Evolutionary conservation across 106 monocot species (phyloP).

Genomic region (Xerophyta viscosa): DNA sequence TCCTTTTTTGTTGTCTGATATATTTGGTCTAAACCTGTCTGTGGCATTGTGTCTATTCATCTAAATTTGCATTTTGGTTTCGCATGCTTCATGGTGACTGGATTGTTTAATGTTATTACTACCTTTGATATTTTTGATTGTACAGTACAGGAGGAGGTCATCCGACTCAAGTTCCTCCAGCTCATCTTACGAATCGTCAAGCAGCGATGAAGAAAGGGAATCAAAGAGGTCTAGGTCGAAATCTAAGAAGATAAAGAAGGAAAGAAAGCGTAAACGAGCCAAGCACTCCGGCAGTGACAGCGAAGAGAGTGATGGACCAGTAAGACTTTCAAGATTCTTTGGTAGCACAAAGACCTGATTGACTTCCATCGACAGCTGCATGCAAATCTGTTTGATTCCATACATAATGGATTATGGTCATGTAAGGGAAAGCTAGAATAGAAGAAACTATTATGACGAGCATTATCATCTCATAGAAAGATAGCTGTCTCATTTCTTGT

Average conservation of each 20-base stretch:
- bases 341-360: slow-evolving; percentile 42
- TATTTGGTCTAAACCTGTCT: too few relatives aligned
- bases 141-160: slow-evolving; percentile 42
- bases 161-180: slow-evolving; percentile 48
- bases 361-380: too few relatives aligned
- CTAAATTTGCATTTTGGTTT: too few relatives aligned
- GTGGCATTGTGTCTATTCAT: too few relatives aligned
- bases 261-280: slow-evolving; percentile 46
- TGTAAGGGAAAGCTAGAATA: too few relatives aligned
- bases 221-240: slow-evolving; percentile 45
- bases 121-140: not conserved
- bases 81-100: too few relatives aligned
- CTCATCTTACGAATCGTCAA: slow-evolving; percentile 57
- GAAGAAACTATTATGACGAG: too few relatives aligned
- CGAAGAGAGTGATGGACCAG: slow-evolving; percentile 38
- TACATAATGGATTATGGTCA: too few relatives aligned
- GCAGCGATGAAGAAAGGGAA: slow-evolving; percentile 49
- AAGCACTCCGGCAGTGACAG: slow-evolving; percentile 30
- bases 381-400: too few relatives aligned
- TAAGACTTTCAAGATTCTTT: slow-evolving; percentile 66
- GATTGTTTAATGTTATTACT: not conserved
- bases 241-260: slow-evolving; percentile 52
- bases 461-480: too few relatives aligned
- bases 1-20: too few relatives aligned
- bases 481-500: too few relatives aligned